Conservation (phyloP, 2,329 filamentous ascomycete species). For the Metarhizium sp. region DNA sequence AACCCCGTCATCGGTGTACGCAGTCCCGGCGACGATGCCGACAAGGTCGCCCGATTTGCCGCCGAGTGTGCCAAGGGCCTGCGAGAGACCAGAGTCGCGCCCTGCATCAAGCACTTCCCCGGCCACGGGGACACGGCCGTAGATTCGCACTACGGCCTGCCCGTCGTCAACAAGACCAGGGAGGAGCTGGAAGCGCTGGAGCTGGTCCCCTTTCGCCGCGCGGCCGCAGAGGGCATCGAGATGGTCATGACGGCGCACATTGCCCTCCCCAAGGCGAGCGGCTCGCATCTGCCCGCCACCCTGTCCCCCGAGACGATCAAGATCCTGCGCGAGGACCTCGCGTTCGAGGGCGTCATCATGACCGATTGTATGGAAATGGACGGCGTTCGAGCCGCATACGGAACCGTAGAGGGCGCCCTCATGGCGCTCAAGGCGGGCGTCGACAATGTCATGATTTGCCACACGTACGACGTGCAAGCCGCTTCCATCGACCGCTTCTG, state of each 20-base stretch:
- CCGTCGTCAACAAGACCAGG: constrained; percentile 14
- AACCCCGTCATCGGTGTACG: constrained; percentile 18
- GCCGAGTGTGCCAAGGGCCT: constrained; percentile 13
- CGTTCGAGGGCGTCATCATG: constrained; percentile 14
- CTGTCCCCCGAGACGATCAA: constrained; percentile 13
- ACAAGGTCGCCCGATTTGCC: constrained; percentile 11
- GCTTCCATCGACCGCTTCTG: constrained; percentile 16
- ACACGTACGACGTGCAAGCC: constrained; percentile 15
- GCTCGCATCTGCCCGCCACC: constrained; percentile 13
- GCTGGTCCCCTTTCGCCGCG: constrained; percentile 14
- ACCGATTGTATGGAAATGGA: constrained; percentile 19
- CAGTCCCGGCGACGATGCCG: constrained; percentile 15
- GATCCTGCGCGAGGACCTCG: constrained; percentile 14
- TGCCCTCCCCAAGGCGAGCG: constrained; percentile 13
- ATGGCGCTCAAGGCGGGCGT: constrained; percentile 17
- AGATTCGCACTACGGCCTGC: constrained; percentile 18
- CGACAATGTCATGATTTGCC: constrained; percentile 19
- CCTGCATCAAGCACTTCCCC: constrained; percentile 18
- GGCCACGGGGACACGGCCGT: constrained; percentile 17
- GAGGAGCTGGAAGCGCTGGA: constrained; percentile 12
- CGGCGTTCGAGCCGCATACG: constrained; percentile 14
- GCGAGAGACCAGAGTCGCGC: constrained; percentile 10
- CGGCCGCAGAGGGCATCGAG: constrained; percentile 13
- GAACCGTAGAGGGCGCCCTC: constrained; percentile 14
- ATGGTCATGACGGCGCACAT: constrained; percentile 21